Base-by-base conservation (phyloP, 148 eudicot species). In the Camellia granthamiana region DNA sequence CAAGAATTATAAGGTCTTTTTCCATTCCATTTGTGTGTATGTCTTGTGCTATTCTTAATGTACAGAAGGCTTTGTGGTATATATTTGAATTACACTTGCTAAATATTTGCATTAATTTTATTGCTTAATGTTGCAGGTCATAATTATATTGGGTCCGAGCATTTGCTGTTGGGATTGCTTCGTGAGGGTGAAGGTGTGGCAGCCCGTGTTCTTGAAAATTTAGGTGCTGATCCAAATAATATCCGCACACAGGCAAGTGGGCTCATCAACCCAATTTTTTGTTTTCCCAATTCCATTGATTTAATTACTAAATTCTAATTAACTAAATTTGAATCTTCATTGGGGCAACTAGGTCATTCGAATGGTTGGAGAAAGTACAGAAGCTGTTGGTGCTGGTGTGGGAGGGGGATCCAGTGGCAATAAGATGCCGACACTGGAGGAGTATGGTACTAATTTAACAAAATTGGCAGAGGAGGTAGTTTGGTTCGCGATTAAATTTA, bases 131-230 rank as follows among this genome's bases (percentile, higher is more conserved):
- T 46, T 84, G 58, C 76, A 89, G 92, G 92, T 76, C 92, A 87
- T 78, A 85, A 86, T 76, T 89, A 93, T 84, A 95, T 93, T 81
- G 97, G 98, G 55, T 89, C 98, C 4, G 98, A 95, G 80, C 98
- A 95, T 86, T 88, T 95, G 90, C 91, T 95, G 68, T 84, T 95
- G 85, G 98, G 93, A 56, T 87, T 93, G 88, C 99, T 95, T 83
- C 90, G 97, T 68, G 99, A 93, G 87, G 98, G 97, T 76, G 98
- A 95, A 81, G 98, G 97, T 81, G 99, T 93, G 61, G 97, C 97
- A 75, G 95, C 93, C 44, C 92, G 93, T 79, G 94, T 93, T 74
- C 90, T 95, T 18, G 97, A 95, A 81, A 95, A 90, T 74, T 78
- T 95, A 85, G 97, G 97, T 70, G 98, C 94, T 82, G 98, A 95